Base-by-base conservation (phyloP, 805 yeast genomes). In the Barnettozyma pratensis region DNA sequence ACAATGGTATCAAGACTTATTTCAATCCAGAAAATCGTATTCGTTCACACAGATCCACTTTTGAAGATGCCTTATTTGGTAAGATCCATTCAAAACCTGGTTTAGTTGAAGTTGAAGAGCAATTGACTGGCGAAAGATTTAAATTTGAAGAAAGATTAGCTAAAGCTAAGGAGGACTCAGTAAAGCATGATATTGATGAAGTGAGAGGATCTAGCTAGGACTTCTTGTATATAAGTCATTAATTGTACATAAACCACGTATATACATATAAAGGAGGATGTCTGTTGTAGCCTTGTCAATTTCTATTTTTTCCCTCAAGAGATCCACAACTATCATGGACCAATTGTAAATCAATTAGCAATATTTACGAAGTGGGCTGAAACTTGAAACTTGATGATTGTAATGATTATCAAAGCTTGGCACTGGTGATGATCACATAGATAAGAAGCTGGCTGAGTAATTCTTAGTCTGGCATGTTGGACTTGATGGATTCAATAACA, bases 11-110 rank as follows among this genome's bases (percentile, higher is more conserved):
- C 37, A 36, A 11, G n/a, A 31, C 14, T 19, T 36, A 32, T n/a
- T 6, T 34, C 9, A 46, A 53, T 34, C 52, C 52, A 28, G 53
- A 48, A 27, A 39, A 19, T 28, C 32, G 27, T 9, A 26, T 42
- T 41, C 59, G 55, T 60, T 61, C 51, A 50, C 58, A 45, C 52
- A 52, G 38, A 48, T 48, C 59, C 47, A 5, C 46, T 42, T 48
- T 57, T 45, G 42, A 55, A 37, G 72, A 70, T 52, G 66, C 68
- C 2, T 45, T 71, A 31, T 69, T 69, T 45, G 74, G 74, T 51
- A 62, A 70, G 3, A 56, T 69, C 14, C 58, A 63, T 7, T 58
- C 58, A 10, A 61, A 64, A 14, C 64, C 69, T 5, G 73, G 72
- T 48, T 50, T 70, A 25, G 66, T 65, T 29, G 53, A 57, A 5